Percentiles rank a stretch among this genome's conserved stretches.
These are phyloP conservation scores for Apiosordaria backusii DNA, from an alignment of 495 filamentous ascomycete genomes.

Conservation along the genomic window DNA sequence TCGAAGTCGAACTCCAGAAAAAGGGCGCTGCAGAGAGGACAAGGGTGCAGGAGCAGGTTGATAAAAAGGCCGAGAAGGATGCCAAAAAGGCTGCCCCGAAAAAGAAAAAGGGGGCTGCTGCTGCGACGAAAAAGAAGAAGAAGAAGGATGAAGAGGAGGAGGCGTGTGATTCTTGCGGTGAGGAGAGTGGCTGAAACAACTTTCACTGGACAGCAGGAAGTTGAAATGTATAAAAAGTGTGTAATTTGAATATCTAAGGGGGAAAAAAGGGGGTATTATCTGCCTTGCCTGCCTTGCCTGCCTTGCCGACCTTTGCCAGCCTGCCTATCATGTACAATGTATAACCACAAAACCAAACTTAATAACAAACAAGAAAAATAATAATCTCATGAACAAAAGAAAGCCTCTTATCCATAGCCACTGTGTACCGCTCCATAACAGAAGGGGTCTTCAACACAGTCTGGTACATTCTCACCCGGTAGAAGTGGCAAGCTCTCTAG, in stretches of 20 bases:
- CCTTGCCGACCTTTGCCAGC: too few relatives aligned
- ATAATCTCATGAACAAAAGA: background rate
- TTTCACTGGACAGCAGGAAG: background rate
- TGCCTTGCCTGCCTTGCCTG: background rate
- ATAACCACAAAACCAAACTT: slow-evolving; percentile 1
- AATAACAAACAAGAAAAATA: slow-evolving; percentile 15
- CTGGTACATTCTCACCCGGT: too few relatives aligned
- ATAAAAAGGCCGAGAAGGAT: slow-evolving; percentile 51
- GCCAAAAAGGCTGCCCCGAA: slow-evolving; percentile 46
- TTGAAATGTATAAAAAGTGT: background rate
- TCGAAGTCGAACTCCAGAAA: slow-evolving; percentile 56
- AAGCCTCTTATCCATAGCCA: too few relatives aligned
- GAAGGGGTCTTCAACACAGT: too few relatives aligned
- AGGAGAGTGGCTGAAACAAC: slow-evolving; percentile 31
- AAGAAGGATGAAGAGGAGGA: slow-evolving; percentile 40
- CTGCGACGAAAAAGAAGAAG: slow-evolving; percentile 29
- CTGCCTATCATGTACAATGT: background rate
- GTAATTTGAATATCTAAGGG: background rate
- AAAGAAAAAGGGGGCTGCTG: slow-evolving; percentile 29
- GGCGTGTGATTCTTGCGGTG: slow-evolving; percentile 20
- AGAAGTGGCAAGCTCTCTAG: too few relatives aligned
- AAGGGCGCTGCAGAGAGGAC: slow-evolving; percentile 64
- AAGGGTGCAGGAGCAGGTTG: slow-evolving; percentile 71
- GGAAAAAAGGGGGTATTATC: background rate
- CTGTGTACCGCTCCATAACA: too few relatives aligned